These are phyloP conservation scores for Xylaria sp. DNA, from an alignment of 2,329 filamentous ascomycete species.

Conservation along the genomic window DNA sequence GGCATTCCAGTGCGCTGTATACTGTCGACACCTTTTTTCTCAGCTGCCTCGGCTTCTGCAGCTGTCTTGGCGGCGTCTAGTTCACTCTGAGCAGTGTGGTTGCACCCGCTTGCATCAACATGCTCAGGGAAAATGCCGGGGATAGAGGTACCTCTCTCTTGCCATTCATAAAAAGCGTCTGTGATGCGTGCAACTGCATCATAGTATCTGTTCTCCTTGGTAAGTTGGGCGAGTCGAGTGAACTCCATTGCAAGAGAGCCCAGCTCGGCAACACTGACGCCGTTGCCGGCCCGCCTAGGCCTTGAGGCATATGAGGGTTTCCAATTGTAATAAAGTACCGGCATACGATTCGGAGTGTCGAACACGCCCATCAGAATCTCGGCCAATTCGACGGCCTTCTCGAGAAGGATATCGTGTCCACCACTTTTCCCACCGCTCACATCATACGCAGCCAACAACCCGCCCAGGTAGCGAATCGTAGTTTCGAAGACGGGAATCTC, in stretches of 20 bases:
- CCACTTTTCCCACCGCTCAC: conserved; percentile 72
- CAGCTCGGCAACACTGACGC: conserved; percentile 74
- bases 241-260: conserved; percentile 89
- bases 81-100: conserved; percentile 61
- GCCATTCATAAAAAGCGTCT: conserved; percentile 78
- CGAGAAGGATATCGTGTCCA: conserved; percentile 71
- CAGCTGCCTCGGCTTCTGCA: conserved; percentile 20
- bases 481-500: conserved; percentile 94
- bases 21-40: conserved; percentile 19
- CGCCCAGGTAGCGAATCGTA: conserved; percentile 89
- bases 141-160: conserved; percentile 74
- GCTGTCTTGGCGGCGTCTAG: conserved; percentile 49
- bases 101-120: conserved; percentile 84
- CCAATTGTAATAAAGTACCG: conserved; percentile 83
- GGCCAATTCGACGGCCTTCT: conserved; percentile 77
- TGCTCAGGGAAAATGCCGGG: conserved; percentile 83
- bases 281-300: conserved; percentile 68
- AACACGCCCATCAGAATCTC: conserved; percentile 79
- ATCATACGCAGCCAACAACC: conserved; percentile 87
- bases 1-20: neutral
- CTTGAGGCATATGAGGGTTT: conserved; percentile 71
- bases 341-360: conserved; percentile 94
- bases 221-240: conserved; percentile 87
- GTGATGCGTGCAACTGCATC: conserved; percentile 90
- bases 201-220: conserved; percentile 83